Percentiles rank a stretch among this genome's conserved stretches.
phyloP scores from a whole-genome alignment of 805 yeast genomes.

The Starmerella potacharoeniae region DNA sequence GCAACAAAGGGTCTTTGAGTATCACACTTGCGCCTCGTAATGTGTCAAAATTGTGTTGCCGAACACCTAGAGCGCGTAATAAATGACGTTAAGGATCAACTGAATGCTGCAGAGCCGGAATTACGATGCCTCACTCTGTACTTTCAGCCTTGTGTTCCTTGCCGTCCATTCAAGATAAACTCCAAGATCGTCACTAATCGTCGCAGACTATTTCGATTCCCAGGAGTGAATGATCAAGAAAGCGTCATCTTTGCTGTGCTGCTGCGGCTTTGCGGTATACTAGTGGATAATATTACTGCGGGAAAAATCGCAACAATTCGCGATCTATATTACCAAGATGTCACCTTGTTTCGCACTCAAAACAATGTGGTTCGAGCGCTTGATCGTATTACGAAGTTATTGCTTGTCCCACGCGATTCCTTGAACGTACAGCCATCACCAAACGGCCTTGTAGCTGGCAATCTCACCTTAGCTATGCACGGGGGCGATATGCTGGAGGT shows the following conservation, averaged over 20 bases:
- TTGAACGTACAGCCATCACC: constrained; percentile 43
- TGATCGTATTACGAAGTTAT: constrained; percentile 31
- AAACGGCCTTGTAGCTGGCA: constrained; percentile 44
- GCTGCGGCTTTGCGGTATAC: constrained; percentile 16
- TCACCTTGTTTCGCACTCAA: constrained; percentile 40
- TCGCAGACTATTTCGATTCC: constrained; percentile 7
- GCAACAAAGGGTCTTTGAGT: neutral
- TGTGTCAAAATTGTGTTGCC: constrained; percentile 5
- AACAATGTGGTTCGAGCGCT: constrained; percentile 33
- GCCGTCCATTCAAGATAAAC: neutral
- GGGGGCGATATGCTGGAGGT: constrained; percentile 14
- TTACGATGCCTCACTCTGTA: neutral
- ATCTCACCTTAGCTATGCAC: constrained; percentile 23
- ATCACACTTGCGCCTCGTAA: neutral
- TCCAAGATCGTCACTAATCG: neutral
- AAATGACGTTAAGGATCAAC: neutral
- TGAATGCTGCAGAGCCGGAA: neutral
- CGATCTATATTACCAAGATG: constrained; percentile 51
- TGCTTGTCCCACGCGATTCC: constrained; percentile 31
- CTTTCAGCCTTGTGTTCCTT: neutral
- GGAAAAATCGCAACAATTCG: constrained; percentile 33
- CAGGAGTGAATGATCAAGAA: constrained; percentile 2
- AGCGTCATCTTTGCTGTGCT: constrained; percentile 3
- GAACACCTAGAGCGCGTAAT: neutral
- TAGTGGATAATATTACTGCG: constrained; percentile 16